Base-by-base conservation (phyloP, 345 rosid genomes). In the Dovyalis caffra region DNA sequence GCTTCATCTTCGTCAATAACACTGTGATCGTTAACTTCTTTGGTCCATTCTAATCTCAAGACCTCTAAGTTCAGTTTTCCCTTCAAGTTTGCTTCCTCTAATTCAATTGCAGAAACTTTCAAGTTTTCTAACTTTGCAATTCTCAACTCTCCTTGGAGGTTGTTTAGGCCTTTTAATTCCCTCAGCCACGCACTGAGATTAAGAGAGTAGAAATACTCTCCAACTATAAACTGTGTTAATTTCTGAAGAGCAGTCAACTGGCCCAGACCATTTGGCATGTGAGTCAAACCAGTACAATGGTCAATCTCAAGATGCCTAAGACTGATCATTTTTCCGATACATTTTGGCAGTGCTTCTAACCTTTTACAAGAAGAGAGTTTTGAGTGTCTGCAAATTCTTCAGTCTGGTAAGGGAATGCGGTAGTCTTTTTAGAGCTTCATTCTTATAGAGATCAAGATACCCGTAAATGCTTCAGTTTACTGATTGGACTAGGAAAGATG, bases 231-330 rank as follows among this genome's bases (percentile, higher is more conserved):
- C 10, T 62, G 29, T 8, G 77, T 15, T 15, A 82, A 70, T 33
- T 35, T 76, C 33, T 66, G 70, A 26, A 82, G 75, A 35, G 65
- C 72, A 53, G 77, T 79, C 60, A 83, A 11, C 15, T 73, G 35
- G 14, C 73, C 80, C 2, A 79, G 47, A 40, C 81, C 78, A 20
- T 31, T 43, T 7, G 83, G 83, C 83, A 83, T 64, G 58, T 66
- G 62, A 16, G 65, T 51, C 64, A 79, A 61, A 0, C 15, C 11
- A 7, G 0, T 1, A 62, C 80, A 76, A 2, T 6, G n/a, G 8
- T 0, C 8, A 20, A 69, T 56, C 10, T 1, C 26, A 0, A 85
- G 69, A 12, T 45, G 28, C 10, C 57, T 53, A 4, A 84, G 74
- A 14, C 32, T 73, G 1, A n/a, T 21, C 29, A 84, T 14, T 64